These are phyloP conservation scores for Trypanosoma boissoni DNA, from an alignment of 208 protist species.

Conservation along the genomic window DNA sequence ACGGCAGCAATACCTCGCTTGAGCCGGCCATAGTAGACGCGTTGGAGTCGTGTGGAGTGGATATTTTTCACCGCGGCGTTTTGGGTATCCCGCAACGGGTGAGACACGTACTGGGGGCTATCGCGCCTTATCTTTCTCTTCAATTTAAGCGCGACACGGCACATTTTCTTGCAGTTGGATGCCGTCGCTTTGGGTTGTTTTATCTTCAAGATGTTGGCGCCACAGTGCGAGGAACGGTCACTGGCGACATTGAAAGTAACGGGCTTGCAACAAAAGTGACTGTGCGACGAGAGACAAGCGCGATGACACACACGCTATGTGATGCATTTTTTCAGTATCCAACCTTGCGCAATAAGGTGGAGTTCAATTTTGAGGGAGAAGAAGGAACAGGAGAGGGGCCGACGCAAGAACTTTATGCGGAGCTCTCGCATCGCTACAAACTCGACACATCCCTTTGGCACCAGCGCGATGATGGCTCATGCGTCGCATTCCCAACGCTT, in stretches of 20 bases:
- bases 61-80: constrained; percentile 57
- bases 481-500: constrained; percentile 55
- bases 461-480: constrained; percentile 43
- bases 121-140: constrained; percentile 42
- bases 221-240: constrained; percentile 35
- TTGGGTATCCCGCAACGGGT: constrained; percentile 43
- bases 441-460: constrained; percentile 50
- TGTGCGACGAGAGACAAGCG: constrained; percentile 35
- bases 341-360: constrained; percentile 57
- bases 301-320: constrained; percentile 34
- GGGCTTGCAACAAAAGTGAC: constrained; percentile 50
- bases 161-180: constrained; percentile 66
- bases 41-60: constrained; percentile 30
- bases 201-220: constrained; percentile 51
- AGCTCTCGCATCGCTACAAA: constrained; percentile 55
- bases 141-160: constrained; percentile 49
- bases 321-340: constrained; percentile 38
- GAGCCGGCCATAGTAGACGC: constrained; percentile 55
- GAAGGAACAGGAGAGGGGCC: constrained; percentile 83
- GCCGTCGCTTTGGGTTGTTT: constrained; percentile 68
- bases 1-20: constrained; percentile 24
- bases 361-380: constrained; percentile 77
- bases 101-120: constrained; percentile 20
- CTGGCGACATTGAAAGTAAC: constrained; percentile 51
- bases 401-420: constrained; percentile 85